Conservation (phyloP, 257 asterid species). For the Haberlea rhodopensis region DNA sequence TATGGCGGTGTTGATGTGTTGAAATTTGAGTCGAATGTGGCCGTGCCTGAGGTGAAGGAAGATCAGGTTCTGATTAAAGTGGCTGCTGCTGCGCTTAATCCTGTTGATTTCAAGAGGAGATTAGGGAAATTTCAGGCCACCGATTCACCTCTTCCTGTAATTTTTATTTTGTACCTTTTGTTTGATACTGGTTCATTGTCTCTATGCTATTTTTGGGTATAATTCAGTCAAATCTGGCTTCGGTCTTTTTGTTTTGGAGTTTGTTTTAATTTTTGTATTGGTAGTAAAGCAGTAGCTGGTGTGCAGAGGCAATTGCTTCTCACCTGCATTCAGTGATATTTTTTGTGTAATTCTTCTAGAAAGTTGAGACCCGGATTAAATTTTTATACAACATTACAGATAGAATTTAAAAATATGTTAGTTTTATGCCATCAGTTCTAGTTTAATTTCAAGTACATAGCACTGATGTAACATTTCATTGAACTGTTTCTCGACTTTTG, state of each 20-base stretch:
- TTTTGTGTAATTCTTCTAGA: too few species aligned
- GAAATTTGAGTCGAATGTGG: slow-evolving; percentile 55
- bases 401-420: too few species aligned
- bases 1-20: slow-evolving; percentile 74
- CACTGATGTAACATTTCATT: background rate
- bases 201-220: background rate
- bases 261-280: background rate
- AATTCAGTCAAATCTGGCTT: background rate
- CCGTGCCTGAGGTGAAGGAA: slow-evolving; percentile 61
- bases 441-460: too few species aligned
- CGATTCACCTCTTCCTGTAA: slow-evolving; percentile 94
- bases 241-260: background rate
- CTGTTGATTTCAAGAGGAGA: slow-evolving; percentile 81
- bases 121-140: slow-evolving; percentile 79
- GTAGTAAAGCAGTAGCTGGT: too few species aligned
- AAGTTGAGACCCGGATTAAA: too few species aligned
- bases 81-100: slow-evolving; percentile 84
- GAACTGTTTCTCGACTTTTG: background rate
- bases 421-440: too few species aligned
- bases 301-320: too few species aligned
- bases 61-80: slow-evolving; percentile 85
- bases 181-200: background rate
- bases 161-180: background rate
- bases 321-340: too few species aligned
- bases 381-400: too few species aligned